These are phyloP conservation scores for Dictyostelium brefeldianum DNA, from an alignment of 78 protist genomes.

Conservation along the genomic window DNA sequence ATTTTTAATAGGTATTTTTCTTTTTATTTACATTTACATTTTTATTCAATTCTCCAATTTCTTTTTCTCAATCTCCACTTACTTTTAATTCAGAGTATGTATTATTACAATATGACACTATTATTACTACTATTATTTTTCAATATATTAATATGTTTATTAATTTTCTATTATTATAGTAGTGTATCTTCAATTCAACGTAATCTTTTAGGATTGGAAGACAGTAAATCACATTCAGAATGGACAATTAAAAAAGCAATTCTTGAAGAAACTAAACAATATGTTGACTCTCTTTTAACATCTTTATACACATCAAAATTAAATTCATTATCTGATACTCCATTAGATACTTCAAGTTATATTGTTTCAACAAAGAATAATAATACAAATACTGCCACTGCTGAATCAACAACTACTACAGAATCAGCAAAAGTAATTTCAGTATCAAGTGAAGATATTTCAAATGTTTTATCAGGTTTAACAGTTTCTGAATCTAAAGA, in stretches of 20 bases:
- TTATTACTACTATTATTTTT: background rate
- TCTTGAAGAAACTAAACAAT: slow-evolving; percentile 14
- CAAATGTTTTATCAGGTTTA: background rate
- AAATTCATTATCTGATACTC: background rate
- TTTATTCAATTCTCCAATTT: slow-evolving; percentile 13
- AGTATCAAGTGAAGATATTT: background rate
- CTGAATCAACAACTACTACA: background rate
- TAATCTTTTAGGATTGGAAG: slow-evolving; percentile 14
- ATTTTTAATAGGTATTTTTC: background rate
- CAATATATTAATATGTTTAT: background rate
- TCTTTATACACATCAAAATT: background rate
- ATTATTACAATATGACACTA: background rate
- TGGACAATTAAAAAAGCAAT: background rate
- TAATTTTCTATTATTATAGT: background rate
- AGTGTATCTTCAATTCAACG: slow-evolving; percentile 17
- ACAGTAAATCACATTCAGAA: background rate
- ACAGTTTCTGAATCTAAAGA: background rate
- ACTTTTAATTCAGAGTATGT: slow-evolving; percentile 42
- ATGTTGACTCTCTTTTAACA: background rate
- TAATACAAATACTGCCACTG: background rate
- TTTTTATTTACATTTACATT: slow-evolving; percentile 58
- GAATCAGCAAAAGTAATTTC: background rate
- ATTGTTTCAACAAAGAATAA: background rate
- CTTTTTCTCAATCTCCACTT: background rate
- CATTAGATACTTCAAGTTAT: background rate